Conservation (phyloP, 306 rosid genomes). For the Dryas octopetala region DNA sequence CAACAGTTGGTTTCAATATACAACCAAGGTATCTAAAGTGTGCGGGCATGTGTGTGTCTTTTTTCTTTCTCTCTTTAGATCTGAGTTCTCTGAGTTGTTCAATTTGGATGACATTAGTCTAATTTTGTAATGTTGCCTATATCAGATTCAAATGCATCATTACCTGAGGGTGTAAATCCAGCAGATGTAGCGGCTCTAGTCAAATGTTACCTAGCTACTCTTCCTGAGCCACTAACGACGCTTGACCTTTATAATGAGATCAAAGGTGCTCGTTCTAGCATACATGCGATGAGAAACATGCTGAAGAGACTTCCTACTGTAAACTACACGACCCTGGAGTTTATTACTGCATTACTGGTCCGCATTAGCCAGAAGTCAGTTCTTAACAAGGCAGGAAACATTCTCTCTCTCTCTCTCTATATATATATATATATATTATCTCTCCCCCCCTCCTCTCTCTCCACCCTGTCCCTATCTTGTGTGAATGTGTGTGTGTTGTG, state of each 20-base stretch:
- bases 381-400: conserved; percentile 70
- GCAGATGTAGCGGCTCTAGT: conserved; percentile 78
- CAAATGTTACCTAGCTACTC: conserved; percentile 91
- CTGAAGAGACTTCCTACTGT: conserved; percentile 81
- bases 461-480: not conserved
- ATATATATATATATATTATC: too few relatives aligned
- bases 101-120: conserved; percentile 18
- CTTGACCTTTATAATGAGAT: conserved; percentile 76
- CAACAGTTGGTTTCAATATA: conserved; percentile 80
- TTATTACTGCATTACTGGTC: conserved; percentile 74
- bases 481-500: too few relatives aligned
- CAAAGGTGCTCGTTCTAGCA: conserved; percentile 71
- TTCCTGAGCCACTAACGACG: conserved; percentile 90
- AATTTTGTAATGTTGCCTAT: conserved; percentile 15
- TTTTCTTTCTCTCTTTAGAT: conserved; percentile 6
- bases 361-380: conserved; percentile 87
- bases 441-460: not conserved
- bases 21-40: conserved; percentile 65
- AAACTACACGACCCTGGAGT: conserved; percentile 93
- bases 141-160: conserved; percentile 66
- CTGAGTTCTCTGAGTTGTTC: conserved; percentile 24
- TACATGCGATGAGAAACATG: conserved; percentile 67
- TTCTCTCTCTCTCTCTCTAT: conserved; percentile 15
- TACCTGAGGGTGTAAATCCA: conserved; percentile 84
- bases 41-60: not conserved